Base-by-base conservation (phyloP, 2,329 filamentous ascomycete genomes). In the Cercospora sojina region DNA sequence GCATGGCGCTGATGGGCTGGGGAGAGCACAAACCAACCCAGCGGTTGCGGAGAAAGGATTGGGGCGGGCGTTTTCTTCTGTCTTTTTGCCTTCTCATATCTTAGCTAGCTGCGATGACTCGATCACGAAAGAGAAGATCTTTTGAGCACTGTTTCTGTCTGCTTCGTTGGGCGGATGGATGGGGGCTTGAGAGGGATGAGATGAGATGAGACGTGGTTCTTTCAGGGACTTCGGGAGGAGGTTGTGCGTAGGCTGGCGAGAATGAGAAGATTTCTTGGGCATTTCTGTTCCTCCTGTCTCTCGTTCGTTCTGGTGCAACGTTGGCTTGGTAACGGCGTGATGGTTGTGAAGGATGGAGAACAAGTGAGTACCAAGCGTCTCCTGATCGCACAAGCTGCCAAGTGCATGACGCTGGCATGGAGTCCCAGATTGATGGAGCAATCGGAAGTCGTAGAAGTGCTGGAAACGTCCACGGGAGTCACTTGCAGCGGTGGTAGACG, bases 1-100 rank as follows among this genome's bases (percentile, higher is more conserved):
- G 67, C 64, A 64, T 65, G 69, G 69, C 69, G 69, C 65, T 64
- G 56, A 66, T 49, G 43, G 43, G 43, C 20, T 23, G 18, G 18
- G 43, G 16, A 49, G 43, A 49, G 16, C 20, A 5, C n/a, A 12
- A 13, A 49, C 43, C 43, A 25, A 49, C 43, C 5, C 43, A 23
- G 43, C 23, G 43, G 43, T 49, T 49, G 43, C 43, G 43, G 43
- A 25, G 43, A 49, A 49, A 49, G 43, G 20, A 7, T 6, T 6
- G 43, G 43, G 18, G 20, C 20, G n/a, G n/a, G 43, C n/a, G n/a
- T n/a, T 13, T 49, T 49, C 43, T 49, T 49, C 43, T 6, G 43
- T 49, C 43, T 23, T 12, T 49, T 49, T 49, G 3, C 18, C 18
- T 49, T 49, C 43, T 49, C 43, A 23, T 20, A 49, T 49, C 43